Evolutionary conservation across 2,329 filamentous ascomycete species (phyloP).

Genomic region (Cylindrodendrum hubeiense): DNA sequence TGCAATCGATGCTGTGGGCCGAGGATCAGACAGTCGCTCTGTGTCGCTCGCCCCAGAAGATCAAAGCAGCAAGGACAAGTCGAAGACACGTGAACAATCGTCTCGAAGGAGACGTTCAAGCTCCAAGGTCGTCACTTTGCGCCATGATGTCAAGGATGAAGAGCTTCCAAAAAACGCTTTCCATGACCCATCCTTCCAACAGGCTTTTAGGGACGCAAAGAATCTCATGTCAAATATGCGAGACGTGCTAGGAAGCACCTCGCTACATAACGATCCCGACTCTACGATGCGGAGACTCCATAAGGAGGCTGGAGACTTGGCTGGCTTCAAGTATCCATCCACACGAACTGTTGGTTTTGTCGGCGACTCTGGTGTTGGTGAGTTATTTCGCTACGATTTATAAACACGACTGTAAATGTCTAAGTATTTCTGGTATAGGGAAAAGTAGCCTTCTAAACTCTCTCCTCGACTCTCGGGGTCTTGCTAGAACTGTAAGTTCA

Average conservation of each 20-base stretch:
- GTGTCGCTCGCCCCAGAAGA: constrained; percentile 29
- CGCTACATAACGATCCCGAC: constrained; percentile 51
- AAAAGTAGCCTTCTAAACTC: constrained; percentile 65
- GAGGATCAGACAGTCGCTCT: constrained; percentile 17
- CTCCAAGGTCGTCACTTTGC: background rate
- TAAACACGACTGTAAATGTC: background rate
- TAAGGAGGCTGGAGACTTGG: constrained; percentile 48
- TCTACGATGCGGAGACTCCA: constrained; percentile 54
- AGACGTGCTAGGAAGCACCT: constrained; percentile 49
- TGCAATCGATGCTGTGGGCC: constrained; percentile 22
- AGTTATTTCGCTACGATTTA: constrained; percentile 8
- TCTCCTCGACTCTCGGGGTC: constrained; percentile 53
- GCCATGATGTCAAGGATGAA: constrained; percentile 47
- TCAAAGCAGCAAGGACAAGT: background rate
- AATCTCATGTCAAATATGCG: constrained; percentile 46
- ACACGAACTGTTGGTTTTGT: constrained; percentile 60
- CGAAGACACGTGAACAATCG: constrained; percentile 17
- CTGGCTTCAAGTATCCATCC: constrained; percentile 52
- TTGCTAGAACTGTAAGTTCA: constrained; percentile 57
- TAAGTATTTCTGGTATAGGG: constrained; percentile 41
- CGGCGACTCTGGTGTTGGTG: constrained; percentile 61
- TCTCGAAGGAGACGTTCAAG: constrained; percentile 28
- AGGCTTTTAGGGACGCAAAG: constrained; percentile 49
- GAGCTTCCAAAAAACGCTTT: constrained; percentile 51
- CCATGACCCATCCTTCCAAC: constrained; percentile 51